Conservation (phyloP, 495 filamentous ascomycete species). For the Penicillium odoratum region DNA sequence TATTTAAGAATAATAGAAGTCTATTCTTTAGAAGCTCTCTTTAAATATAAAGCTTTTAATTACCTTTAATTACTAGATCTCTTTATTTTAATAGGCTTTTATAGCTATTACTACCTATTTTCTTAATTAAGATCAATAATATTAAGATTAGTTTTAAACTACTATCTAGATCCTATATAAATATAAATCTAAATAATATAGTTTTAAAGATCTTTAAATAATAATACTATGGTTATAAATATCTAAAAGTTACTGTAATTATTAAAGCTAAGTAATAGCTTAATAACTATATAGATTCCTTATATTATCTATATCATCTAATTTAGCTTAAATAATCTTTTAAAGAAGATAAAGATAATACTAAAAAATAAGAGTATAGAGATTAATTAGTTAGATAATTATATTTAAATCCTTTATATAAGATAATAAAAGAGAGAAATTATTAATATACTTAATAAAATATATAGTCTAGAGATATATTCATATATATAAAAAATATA, state of each 20-base stretch:
- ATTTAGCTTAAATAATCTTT: conserved; percentile 19
- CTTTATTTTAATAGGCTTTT: conserved; percentile 16
- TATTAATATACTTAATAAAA: conserved; percentile 13
- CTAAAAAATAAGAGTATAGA: conserved; percentile 14
- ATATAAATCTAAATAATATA: conserved; percentile 12
- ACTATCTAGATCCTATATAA: conserved; percentile 11
- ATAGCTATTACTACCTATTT: conserved; percentile 26
- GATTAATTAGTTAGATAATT: conserved; percentile 13
- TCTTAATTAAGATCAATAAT: conserved; percentile 19
- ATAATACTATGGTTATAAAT: conserved; percentile 17
- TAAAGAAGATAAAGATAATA: conserved; percentile 15
- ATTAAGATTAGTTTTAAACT: conserved; percentile 25
- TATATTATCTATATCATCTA: conserved; percentile 23
- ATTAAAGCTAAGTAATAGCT: background rate
- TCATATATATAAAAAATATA: too few relatives aligned
- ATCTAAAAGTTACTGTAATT: background rate
- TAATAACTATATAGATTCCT: conserved; percentile 6
- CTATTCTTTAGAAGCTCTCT: conserved; percentile 7
- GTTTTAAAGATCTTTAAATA: conserved; percentile 21
- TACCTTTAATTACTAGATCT: conserved; percentile 18
- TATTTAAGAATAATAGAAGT: conserved; percentile 6
- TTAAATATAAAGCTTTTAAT: conserved; percentile 15
- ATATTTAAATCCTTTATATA: background rate
- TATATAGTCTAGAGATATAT: too few relatives aligned
- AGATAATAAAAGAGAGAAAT: conserved; percentile 6